Conservation (phyloP, 106 monocot species). For the Platanthera zijinensis region DNA sequence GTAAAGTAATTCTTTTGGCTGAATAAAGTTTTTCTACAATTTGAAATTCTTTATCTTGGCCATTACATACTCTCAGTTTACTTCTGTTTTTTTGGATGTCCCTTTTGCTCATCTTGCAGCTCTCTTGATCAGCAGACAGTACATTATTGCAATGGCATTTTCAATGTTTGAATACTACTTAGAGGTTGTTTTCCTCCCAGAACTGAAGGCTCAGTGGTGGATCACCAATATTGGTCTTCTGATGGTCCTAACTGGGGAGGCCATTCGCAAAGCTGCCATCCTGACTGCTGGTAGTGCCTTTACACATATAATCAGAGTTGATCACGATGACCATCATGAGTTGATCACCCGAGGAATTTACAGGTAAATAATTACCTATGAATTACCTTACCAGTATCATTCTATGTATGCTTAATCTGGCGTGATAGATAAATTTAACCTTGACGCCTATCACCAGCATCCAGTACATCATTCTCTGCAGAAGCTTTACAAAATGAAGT, state of each 20-base stretch:
- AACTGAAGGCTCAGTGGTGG: too few species aligned
- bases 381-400: neutral
- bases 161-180: slow-evolving; percentile 62
- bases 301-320: slow-evolving; percentile 67
- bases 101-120: slow-evolving; percentile 45
- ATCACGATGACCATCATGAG: slow-evolving; percentile 58
- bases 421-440: too few species aligned
- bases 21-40: too few species aligned
- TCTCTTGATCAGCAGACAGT: slow-evolving; percentile 78
- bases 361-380: slow-evolving; percentile 33
- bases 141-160: slow-evolving; percentile 68
- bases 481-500: too few species aligned
- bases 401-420: too few species aligned
- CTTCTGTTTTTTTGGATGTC: neutral
- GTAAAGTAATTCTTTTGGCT: too few species aligned
- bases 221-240: too few species aligned
- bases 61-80: too few species aligned
- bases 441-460: too few species aligned
- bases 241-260: slow-evolving; percentile 34
- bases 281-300: slow-evolving; percentile 76
- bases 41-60: too few species aligned
- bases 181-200: slow-evolving; percentile 19
- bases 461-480: too few species aligned
- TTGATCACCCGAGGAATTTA: slow-evolving; percentile 83
- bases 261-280: slow-evolving; percentile 65